These are phyloP conservation scores for Backusella morwellensis DNA, from an alignment of 192 early-diverging fungal genomes.

Conservation along the genomic window DNA sequence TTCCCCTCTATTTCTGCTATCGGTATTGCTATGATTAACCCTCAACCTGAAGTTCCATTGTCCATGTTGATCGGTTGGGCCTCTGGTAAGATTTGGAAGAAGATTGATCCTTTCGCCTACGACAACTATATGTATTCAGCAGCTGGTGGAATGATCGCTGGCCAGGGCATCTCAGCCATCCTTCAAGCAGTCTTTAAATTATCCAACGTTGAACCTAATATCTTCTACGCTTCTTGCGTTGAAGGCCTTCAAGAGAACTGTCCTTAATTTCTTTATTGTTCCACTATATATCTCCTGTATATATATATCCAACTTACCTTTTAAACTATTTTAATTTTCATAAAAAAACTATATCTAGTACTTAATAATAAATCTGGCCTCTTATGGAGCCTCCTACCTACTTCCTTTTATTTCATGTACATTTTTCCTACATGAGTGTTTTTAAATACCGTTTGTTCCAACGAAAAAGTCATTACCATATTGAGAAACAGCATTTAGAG, in stretches of 20 bases:
- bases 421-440: neutral
- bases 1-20: constrained; percentile 45
- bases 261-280: constrained; percentile 16
- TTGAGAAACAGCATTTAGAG: too few relatives aligned
- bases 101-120: constrained; percentile 11
- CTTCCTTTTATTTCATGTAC: neutral
- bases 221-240: constrained; percentile 26
- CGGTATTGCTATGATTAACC: constrained; percentile 54
- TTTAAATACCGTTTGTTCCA: too few relatives aligned
- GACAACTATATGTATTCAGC: constrained; percentile 41
- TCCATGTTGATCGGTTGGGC: constrained; percentile 47
- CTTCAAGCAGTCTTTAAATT: constrained; percentile 49
- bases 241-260: constrained; percentile 19
- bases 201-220: constrained; percentile 26
- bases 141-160: constrained; percentile 52
- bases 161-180: constrained; percentile 49
- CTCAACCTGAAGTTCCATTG: constrained; percentile 42
- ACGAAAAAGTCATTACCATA: too few relatives aligned
- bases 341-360: neutral
- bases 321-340: neutral
- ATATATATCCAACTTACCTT: neutral
- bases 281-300: neutral
- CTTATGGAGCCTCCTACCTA: too few relatives aligned
- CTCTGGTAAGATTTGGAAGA: constrained; percentile 43
- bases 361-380: neutral